Evolutionary conservation across 345 rosid genomes (phyloP), one percentile per base, ranked within the genome.

Genomic region (Adansonia digitata): DNA sequence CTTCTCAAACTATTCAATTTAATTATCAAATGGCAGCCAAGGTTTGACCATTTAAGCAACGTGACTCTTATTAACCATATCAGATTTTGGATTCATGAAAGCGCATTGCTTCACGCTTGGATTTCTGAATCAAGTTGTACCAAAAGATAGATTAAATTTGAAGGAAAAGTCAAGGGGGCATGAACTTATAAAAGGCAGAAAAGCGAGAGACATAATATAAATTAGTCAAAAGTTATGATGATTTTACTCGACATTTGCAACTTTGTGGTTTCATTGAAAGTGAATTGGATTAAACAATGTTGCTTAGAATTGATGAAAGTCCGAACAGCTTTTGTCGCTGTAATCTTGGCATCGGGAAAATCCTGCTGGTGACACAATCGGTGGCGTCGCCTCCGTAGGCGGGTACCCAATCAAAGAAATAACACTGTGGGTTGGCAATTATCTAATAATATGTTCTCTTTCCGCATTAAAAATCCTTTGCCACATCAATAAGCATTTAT

Each of bases 301-400:
- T 78, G 80, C 79, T 67, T 79, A 46, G 35, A 69, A 46, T n/a
- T 46, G 72, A 14, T 56, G 77, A 75, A 78, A 75, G 75, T 56
- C 78, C 73, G 45, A 64, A 72, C 78, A 72, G 70, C 9, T 55
- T 69, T 37, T 75, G 76, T 73, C 64, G 78, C 35, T 39, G 76
- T 37, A 20, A 59, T 74, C 34, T 71, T 72, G 39, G 56, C 72
- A 73, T 46, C 18, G 78, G 80, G 40, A 42, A 69, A 74, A 51
- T 78, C 57, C 12, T 4, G 39, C 31, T 57, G 76, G 75, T 45
- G 60, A 69, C 79, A 75, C 46, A n/a, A 51, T 45, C 80, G 65
- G 45, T 62, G 83, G 81, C 84, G 77, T 64, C 70, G 66, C 83
- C 80, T 77, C 48, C 37, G 77, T 34, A 18, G 78, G 72, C 61